Percentiles rank a stretch among this genome's conserved stretches.
These are phyloP conservation scores for Mortierella sp. DNA, from an alignment of 371 early-diverging fungal genomes.

Conservation along the genomic window DNA sequence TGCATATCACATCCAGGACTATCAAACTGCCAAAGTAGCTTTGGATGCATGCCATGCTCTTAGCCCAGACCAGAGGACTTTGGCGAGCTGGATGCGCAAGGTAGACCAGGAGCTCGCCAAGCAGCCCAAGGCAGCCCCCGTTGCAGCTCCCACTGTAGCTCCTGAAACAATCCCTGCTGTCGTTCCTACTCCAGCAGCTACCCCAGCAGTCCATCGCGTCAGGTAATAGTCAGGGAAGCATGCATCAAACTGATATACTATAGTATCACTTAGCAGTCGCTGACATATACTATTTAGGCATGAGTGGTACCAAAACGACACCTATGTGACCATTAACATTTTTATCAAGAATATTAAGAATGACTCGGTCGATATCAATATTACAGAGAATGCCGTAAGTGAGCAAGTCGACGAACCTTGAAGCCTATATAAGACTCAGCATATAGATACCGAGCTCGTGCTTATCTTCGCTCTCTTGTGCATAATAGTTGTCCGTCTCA, in stretches of 20 bases:
- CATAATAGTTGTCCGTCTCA: slow-evolving; percentile 67
- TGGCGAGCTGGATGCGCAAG: slow-evolving; percentile 71
- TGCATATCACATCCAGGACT: slow-evolving; percentile 64
- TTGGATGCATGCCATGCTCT: slow-evolving; percentile 65
- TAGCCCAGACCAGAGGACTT: slow-evolving; percentile 66
- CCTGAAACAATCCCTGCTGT: slow-evolving; percentile 11
- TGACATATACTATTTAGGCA: slow-evolving; percentile 67
- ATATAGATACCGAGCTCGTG: neutral
- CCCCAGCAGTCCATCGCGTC: slow-evolving; percentile 42
- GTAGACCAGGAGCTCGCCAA: slow-evolving; percentile 59
- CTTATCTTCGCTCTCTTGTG: neutral
- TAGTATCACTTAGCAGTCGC: neutral
- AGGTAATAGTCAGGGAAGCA: slow-evolving; percentile 18
- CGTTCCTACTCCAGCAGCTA: slow-evolving; percentile 16
- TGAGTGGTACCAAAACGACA: slow-evolving; percentile 98
- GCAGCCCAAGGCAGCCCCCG: slow-evolving; percentile 25
- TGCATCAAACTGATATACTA: too few relatives aligned
- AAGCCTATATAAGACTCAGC: neutral
- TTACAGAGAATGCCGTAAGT: slow-evolving; percentile 69
- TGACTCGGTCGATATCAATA: slow-evolving; percentile 75
- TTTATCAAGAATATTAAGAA: slow-evolving; percentile 89
- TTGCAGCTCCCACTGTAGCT: neutral
- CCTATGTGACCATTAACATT: slow-evolving; percentile 86
- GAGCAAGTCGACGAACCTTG: neutral
- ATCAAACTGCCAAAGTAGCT: slow-evolving; percentile 66